Base-by-base conservation (phyloP, 257 asterid genomes). In the Petunia axillaris region DNA sequence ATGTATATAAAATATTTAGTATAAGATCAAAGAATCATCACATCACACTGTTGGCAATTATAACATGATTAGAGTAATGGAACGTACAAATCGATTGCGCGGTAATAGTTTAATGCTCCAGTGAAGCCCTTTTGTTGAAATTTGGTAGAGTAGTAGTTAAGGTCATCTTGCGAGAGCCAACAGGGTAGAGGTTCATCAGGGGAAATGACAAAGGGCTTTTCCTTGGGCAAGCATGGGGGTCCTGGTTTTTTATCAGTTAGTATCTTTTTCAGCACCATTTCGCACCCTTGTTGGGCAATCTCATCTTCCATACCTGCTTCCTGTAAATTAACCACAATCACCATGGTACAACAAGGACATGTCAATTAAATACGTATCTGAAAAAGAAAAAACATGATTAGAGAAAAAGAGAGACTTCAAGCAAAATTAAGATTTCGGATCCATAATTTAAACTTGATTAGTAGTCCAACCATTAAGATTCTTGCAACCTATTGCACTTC, bases 41-140 rank as follows among this genome's bases (percentile, higher is more conserved):
- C 35, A 39, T 39, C 35, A 14, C 38, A 59, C 25, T 6, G 39
- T 35, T 1, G 13, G 13, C 1, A 16, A 11, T 37, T 64, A 64
- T 1, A 64, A 37, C 44, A 65, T 2, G 7, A 6, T n/a, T 8
- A 68, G 39, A 2, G 7, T 9, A 68, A 68, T 44, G 11, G 48
- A 44, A 77, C 92, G 4, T 87, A 93, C 99, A 93, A 46, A 73
- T 94, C 93, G 11, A 96, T 84, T 14, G 92, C 88, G 0, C 99
- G 97, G 59, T 96, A 96, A 79, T 95, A 95, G 91, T 95, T 95
- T 70, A 95, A 87, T 25, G 94, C 96, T 15, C 98, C 99, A 15
- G 95, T 89, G 89, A 96, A 96, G 67, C 99, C 98, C 77, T 81
- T 89, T 54, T 86, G 84, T 25, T 86, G 79, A 77, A 78, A 96